Evolutionary conservation across 2,329 filamentous ascomycete species (phyloP), one percentile per base, ranked within the genome.

Genomic region (Ophiostoma ulmi): DNA sequence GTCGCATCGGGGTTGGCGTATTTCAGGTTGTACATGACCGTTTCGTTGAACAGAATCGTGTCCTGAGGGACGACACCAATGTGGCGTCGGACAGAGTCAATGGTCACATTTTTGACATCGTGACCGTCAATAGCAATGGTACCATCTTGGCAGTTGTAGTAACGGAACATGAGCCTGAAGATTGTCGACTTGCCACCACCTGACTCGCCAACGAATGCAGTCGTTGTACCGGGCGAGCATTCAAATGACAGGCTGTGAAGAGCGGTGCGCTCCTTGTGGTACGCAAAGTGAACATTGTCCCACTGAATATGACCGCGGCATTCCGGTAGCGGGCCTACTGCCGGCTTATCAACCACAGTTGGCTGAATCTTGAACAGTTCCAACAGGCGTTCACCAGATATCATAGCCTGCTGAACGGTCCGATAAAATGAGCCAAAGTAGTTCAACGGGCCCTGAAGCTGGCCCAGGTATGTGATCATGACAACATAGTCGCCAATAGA

Each of bases 41-140:
- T 82, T 52, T 85, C 84, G 75, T 86, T 85, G 76, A 87, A 86
- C 26, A 79, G 74, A 39, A 97, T 91, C 5, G 94, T 97, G 76
- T 99, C 95, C 79, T 99, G 95, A 0, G 95, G 95, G 7, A 99
- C 95, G 63, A 99, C 94, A 35, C 95, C 95, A 76, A 99, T 97
- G 78, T 94, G 91, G 72, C 87, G 87, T 75, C 95, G 89, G 70
- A 99, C 85, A n/a, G 93, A 97, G 80, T 97, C 92, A 75, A 98
- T 97, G 1, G 93, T 97, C 72, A 97, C 82, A 74, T 93, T 89
- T 78, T 91, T 88, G 67, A 97, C 91, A 77, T 97, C 88, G 72
- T 89, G 87, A 8, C 91, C 93, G 77, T 98, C 95, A 70, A 99
- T 84, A 77, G 90, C 87, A 71, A 98, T 97, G 76, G 84, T 88